Evolutionary conservation across 495 filamentous ascomycete genomes (phyloP).

Genomic region (Xylaria cubensis): DNA sequence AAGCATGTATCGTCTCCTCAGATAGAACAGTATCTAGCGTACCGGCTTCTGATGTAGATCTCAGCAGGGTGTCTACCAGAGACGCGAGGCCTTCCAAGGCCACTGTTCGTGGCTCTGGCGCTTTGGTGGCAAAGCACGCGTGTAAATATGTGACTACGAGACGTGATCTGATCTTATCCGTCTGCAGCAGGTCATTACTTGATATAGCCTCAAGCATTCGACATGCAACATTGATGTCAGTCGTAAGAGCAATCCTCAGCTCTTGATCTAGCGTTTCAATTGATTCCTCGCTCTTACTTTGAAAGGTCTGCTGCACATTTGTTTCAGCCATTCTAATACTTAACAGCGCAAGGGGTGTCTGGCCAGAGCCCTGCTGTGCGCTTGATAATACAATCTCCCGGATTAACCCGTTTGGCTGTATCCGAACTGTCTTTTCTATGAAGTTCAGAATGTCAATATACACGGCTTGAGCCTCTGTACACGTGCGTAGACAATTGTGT

Average conservation of each 20-base stretch:
- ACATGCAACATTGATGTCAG: constrained; percentile 37
- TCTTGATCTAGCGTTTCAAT: constrained; percentile 18
- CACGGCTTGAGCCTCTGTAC: constrained; percentile 47
- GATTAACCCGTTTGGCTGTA: background rate
- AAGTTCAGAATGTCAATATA: constrained; percentile 52
- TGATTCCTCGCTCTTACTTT: background rate
- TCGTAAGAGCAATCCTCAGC: constrained; percentile 25
- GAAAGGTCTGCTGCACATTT: constrained; percentile 27
- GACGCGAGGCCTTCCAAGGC: constrained; percentile 46
- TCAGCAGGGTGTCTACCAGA: constrained; percentile 41
- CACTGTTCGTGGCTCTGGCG: constrained; percentile 46
- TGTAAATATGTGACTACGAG: constrained; percentile 31
- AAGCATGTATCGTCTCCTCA: constrained; percentile 29
- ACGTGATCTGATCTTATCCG: constrained; percentile 15
- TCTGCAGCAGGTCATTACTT: constrained; percentile 3
- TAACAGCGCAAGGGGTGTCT: constrained; percentile 30
- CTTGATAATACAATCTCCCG: background rate
- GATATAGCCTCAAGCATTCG: constrained; percentile 37
- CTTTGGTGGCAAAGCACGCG: constrained; percentile 32
- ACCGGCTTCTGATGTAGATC: background rate
- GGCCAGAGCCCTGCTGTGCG: background rate
- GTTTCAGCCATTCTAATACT: constrained; percentile 33
- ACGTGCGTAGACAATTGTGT: constrained; percentile 33
- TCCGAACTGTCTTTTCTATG: constrained; percentile 23
- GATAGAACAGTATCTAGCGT: constrained; percentile 31